Percentiles rank a stretch among this genome's conserved stretches.
These are phyloP conservation scores for Lachnellula arida DNA, from an alignment of 2,329 filamentous ascomycete genomes.

Conservation along the genomic window DNA sequence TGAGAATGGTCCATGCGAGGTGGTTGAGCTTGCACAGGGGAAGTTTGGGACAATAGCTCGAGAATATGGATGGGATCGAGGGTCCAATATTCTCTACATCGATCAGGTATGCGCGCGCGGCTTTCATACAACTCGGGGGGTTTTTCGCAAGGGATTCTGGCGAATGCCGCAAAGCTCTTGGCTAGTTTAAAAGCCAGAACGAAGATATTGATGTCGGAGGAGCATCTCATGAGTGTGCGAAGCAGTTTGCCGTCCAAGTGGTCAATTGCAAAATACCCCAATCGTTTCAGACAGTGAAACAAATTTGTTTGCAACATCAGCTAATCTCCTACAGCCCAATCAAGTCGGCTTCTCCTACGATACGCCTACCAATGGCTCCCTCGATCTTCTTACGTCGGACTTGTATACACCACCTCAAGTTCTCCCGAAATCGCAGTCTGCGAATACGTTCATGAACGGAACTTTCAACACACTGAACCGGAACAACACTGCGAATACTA, in stretches of 20 bases:
- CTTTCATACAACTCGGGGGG: not conserved
- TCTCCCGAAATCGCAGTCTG: conserved; percentile 26
- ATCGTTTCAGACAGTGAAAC: not conserved
- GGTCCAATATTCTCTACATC: conserved; percentile 49
- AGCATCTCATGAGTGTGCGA: not conserved
- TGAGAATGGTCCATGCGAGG: conserved; percentile 52
- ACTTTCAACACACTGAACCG: conserved; percentile 56
- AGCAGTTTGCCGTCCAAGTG: not conserved
- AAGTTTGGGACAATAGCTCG: conserved; percentile 51
- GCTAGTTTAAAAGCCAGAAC: not conserved
- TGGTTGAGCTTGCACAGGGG: conserved; percentile 43
- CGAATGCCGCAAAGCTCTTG: not conserved
- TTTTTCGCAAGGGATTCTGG: not conserved
- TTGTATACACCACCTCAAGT: conserved; percentile 37
- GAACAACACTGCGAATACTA: conserved; percentile 42
- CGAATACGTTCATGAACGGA: conserved; percentile 49
- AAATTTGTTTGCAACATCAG: not conserved
- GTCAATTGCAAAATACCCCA: not conserved
- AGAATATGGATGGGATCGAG: conserved; percentile 62
- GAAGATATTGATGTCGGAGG: not conserved
- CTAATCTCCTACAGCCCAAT: conserved; percentile 50
- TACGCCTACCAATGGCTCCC: conserved; percentile 54
- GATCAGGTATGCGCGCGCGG: conserved; percentile 41
- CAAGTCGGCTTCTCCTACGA: conserved; percentile 69
- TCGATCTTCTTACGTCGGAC: conserved; percentile 42